phyloP scores from a whole-genome alignment of 768 basidiomycete species.

The Gloeopeniophorella convolvens region DNA sequence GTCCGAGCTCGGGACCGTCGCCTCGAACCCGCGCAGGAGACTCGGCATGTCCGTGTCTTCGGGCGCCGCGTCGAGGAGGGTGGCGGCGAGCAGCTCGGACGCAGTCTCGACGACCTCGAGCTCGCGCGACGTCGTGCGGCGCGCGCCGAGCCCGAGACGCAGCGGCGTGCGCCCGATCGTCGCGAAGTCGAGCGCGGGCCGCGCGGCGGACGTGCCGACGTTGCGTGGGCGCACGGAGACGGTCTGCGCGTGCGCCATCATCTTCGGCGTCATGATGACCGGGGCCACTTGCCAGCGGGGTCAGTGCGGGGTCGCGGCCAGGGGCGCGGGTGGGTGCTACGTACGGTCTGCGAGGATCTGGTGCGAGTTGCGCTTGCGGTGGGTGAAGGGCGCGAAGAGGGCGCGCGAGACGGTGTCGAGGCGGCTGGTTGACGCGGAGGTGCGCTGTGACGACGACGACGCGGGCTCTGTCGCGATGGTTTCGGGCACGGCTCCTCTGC shows the following conservation, averaged over 20 bases:
- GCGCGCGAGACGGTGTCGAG: slow-evolving; percentile 63
- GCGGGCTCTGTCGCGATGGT: slow-evolving; percentile 23
- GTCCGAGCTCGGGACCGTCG: slow-evolving; percentile 88
- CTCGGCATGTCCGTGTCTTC: slow-evolving; percentile 74
- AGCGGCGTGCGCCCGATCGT: slow-evolving; percentile 75
- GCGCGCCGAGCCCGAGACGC: slow-evolving; percentile 55
- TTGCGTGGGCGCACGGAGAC: slow-evolving; percentile 45
- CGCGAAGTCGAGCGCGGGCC: slow-evolving; percentile 58
- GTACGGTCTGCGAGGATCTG: slow-evolving; percentile 71
- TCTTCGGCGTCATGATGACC: slow-evolving; percentile 82
- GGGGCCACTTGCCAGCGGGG: slow-evolving; percentile 56
- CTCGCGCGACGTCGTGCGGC: slow-evolving; percentile 75
- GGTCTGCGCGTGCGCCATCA: slow-evolving; percentile 68
- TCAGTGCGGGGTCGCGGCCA: background rate
- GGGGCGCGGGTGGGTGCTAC: slow-evolving; percentile 24
- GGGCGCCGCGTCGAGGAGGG: slow-evolving; percentile 69
- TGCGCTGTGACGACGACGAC: slow-evolving; percentile 15
- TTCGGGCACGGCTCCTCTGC: slow-evolving; percentile 36
- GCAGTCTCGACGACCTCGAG: slow-evolving; percentile 79
- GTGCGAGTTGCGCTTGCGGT: slow-evolving; percentile 60
- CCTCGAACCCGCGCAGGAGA: slow-evolving; percentile 86
- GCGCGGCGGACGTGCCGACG: slow-evolving; percentile 28
- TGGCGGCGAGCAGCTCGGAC: slow-evolving; percentile 62
- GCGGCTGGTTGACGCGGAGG: slow-evolving; percentile 30
- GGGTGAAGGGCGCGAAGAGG: slow-evolving; percentile 59